Evolutionary conservation across 495 filamentous ascomycete genomes (phyloP).

Genomic region (Aspergillus panamensis): DNA sequence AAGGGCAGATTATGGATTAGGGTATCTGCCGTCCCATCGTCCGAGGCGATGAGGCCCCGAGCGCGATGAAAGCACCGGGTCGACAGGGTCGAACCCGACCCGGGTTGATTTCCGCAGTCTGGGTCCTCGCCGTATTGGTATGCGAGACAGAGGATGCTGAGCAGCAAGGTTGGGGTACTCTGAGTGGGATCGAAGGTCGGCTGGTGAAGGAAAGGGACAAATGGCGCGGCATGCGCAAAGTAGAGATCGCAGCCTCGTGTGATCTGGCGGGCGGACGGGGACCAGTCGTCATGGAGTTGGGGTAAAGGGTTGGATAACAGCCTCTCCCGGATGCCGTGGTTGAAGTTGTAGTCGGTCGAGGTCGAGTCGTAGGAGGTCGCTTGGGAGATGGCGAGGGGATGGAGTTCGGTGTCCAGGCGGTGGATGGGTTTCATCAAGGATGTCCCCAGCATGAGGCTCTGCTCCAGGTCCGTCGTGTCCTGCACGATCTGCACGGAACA

Average conservation of each 20-base stretch:
- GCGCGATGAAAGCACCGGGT: conserved; percentile 33
- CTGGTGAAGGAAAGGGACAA: conserved; percentile 34
- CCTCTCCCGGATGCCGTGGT: conserved; percentile 1
- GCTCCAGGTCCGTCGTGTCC: conserved; percentile 14
- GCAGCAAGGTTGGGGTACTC: conserved; percentile 19
- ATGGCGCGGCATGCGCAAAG: conserved; percentile 30
- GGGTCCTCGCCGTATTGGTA: conserved; percentile 40
- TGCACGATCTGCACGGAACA: no score
- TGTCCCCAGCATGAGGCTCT: conserved; percentile 18
- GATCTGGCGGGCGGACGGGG: conserved; percentile 25
- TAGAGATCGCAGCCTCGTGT: conserved; percentile 30
- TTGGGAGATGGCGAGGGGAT: background rate
- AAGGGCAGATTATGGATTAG: conserved; percentile 16
- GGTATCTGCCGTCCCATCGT: conserved; percentile 13
- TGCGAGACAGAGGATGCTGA: conserved; percentile 34
- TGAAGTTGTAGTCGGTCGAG: background rate
- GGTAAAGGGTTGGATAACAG: conserved; percentile 17
- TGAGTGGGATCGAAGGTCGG: conserved; percentile 30
- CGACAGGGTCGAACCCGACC: conserved; percentile 28
- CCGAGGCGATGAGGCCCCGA: conserved; percentile 22
- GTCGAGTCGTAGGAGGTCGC: background rate
- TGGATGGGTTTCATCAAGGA: conserved; percentile 16
- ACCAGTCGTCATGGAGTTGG: conserved; percentile 27
- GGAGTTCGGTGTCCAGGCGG: conserved; percentile 10
- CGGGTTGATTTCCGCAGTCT: conserved; percentile 25